Percentiles rank a stretch among this genome's conserved stretches.
Evolutionary conservation across 495 filamentous ascomycete genomes (phyloP).

Genomic region (Physcia stellaris): DNA sequence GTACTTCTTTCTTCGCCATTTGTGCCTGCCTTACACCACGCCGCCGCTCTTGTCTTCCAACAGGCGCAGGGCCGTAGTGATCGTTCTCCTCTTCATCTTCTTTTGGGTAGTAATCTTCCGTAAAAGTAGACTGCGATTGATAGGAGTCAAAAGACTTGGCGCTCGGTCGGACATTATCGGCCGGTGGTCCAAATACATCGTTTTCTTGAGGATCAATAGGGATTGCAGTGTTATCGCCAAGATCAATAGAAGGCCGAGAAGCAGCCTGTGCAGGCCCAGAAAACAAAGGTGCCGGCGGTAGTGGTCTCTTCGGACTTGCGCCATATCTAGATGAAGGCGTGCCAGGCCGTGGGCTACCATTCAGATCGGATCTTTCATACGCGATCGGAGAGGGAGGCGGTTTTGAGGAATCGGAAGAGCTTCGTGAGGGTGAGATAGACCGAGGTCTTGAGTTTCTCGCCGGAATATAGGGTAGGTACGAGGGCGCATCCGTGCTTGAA

Average conservation of each 20-base stretch:
- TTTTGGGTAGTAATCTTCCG: constrained; percentile 36
- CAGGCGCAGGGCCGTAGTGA: constrained; percentile 80
- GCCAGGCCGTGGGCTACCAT: constrained; percentile 80
- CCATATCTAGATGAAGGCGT: constrained; percentile 80
- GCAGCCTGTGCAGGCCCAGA: constrained; percentile 27
- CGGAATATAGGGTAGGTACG: constrained; percentile 41
- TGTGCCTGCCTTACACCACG: constrained; percentile 72
- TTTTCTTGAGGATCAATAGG: constrained; percentile 43
- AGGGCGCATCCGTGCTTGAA: constrained; percentile 32
- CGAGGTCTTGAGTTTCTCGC: constrained; percentile 44
- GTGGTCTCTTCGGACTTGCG: constrained; percentile 68
- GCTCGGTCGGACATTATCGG: constrained; percentile 27
- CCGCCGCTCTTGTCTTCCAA: constrained; percentile 68
- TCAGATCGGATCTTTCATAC: constrained; percentile 79
- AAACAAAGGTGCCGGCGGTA: constrained; percentile 88
- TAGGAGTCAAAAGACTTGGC: constrained; percentile 47
- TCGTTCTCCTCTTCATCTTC: constrained; percentile 21
- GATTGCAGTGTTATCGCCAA: constrained; percentile 32
- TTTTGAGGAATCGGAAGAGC: constrained; percentile 46
- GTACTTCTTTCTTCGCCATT: constrained; percentile 87
- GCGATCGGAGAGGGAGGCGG: constrained; percentile 53
- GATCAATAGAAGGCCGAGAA: constrained; percentile 33
- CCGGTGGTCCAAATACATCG: constrained; percentile 54
- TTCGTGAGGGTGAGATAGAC: constrained; percentile 62
- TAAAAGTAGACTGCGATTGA: constrained; percentile 52